Base-by-base conservation (phyloP, 1,284 basidiomycete genomes). In the Cystobasidiaceae sp. region DNA sequence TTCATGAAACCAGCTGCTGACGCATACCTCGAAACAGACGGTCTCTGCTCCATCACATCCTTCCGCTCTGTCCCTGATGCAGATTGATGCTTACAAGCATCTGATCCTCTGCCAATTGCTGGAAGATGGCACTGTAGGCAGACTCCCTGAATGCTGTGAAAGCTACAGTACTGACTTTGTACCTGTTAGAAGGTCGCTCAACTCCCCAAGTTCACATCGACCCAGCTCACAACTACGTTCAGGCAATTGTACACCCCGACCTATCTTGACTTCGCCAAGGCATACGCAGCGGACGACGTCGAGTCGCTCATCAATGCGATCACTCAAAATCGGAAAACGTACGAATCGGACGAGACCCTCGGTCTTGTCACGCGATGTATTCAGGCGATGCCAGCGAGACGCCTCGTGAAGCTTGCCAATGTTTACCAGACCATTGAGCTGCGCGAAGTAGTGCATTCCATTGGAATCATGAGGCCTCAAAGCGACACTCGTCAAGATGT, bases 31-130 rank as follows among this genome's bases (percentile, higher is more conserved):
- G 17, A 30, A 28, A 17, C 62, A 78, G 74, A 74, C 85, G 67
- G 83, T 87, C 33, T 84, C 84, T 34, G 83, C 85, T 45, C 90
- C 90, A 0, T 84, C 85, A 0, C 79, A 81, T 0, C 5, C 27
- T 6, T 43, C 32, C 34, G 80, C 79, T 1, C 82, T 85, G 0
- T 82, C 84, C 1, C 84, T 86, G 2, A 80, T 93, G 5, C 90
- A 93, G 74, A 75, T 90, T 70, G 90, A 92, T 71, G 90, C 90
- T 0, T 80, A 87, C 73, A 93, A 93, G 80, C 90, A 91, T 77
- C 78, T 89, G 41, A 77, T 83, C 7, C 79, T 92, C 4, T 81
- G 89, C 6, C 88, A 90, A 72, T 77, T 92, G 27, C 86, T 92
- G 54, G 78, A 82, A 15, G 80, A 84, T 66, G 90, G 89, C 37